Base-by-base conservation (phyloP, 768 basidiomycete genomes). In the Amanita muscaria region DNA sequence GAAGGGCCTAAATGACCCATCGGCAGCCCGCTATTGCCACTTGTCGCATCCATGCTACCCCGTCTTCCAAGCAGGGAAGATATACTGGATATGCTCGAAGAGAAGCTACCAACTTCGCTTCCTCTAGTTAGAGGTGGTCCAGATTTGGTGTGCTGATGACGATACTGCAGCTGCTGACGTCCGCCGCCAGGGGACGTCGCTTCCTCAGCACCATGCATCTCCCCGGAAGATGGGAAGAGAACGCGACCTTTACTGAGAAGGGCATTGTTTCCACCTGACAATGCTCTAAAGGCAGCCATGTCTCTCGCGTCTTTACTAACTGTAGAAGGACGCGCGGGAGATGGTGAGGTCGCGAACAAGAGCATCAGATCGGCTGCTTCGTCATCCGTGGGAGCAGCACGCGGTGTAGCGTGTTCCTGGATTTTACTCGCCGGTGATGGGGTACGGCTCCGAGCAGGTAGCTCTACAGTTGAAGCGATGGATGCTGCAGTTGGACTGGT, bases 321-420 rank as follows among this genome's bases (percentile, higher is more conserved):
- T 5, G 43, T 35, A 12, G 69, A 62, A 16, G 74, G 73, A 31
- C 86, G 77, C 15, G 71, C 84, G 7, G 88, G 88, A 0, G 86
- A 88, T 0, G 88, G 88, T 1, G 85, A 88, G 5, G 87, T 88
- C 32, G 88, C 88, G 40, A 91, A 74, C 63, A 77, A 86, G 16
- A 90, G 66, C 78, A 91, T 84, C 34, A 89, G 63, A 56, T 87
- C 85, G n/a, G 88, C 87, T 0, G 88, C 88, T 55, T 90, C 88
- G 49, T 78, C 81, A 58, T 87, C 85, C 24, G 79, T 77, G n/a
- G 77, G 73, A 5, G 65, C 76, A 49, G 70, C 71, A 46, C 56
- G 74, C 57, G 68, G 76, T 33, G 66, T 77, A 31, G 59, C 65
- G 35, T 51, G 56, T 52, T 64, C 63, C 24, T 40, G 42, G 15